Evolutionary conservation across 2,329 filamentous ascomycete species (phyloP), one percentile per base, ranked within the genome.

Genomic region (Fusarium redolens): DNA sequence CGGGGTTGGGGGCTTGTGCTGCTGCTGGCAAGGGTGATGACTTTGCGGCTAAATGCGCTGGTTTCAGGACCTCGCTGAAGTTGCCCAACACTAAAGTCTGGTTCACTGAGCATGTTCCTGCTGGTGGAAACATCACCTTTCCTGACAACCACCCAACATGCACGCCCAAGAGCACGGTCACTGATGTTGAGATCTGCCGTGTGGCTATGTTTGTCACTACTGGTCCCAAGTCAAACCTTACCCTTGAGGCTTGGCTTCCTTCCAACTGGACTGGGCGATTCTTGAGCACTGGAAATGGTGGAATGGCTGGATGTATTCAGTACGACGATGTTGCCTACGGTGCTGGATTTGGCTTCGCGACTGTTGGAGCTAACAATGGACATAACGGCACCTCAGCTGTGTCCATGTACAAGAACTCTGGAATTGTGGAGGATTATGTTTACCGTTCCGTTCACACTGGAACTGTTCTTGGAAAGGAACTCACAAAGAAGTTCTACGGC

Each of bases 271-370:
- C 80, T 1, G 85, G 85, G 0, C 83, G 86, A 1, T 86, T 86
- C 52, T 44, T 87, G 60, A 84, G 83, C 37, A 86, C 85, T 1
- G 86, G 86, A 6, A 88, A 88, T 58, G 85, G 85, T 7, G 86
- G 86, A 4, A 77, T 86, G 30, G 82, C 81, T 52, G 85, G 86
- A 10, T 87, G 86, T 52, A 85, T 67, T 74, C 62, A 85, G 83
- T 69, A 77, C 85, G 33, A 82, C 79, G 3, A 87, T 12, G 55
- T 75, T 6, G 70, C 67, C 0, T 75, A 87, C 51, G 82, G 82
- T 2, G 77, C 80, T 5, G 74, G 78, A 1, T 78, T 82, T 6
- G 85, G 85, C 0, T 87, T 87, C 59, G 81, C 85, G 1, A 79
- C 82, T 0, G 82, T 87, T 18, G 85, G 85, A 7, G 82, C 86